A percentile compares a stretch with the other conserved stretches of the same genome.
phyloP scores from a whole-genome alignment of 768 basidiomycete species.

The Epithele typhae region DNA sequence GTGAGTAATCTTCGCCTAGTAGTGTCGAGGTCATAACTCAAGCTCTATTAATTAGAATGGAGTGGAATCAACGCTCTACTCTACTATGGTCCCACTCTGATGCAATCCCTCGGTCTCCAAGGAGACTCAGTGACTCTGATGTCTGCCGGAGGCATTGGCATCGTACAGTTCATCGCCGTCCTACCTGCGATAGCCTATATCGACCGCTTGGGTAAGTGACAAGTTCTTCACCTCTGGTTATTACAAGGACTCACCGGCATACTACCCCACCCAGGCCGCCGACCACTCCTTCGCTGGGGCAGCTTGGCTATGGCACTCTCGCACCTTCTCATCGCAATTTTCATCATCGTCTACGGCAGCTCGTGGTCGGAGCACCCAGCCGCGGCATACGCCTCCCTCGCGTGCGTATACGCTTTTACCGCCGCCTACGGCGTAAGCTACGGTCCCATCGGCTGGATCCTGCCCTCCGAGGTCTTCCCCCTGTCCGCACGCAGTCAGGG shows the following conservation, averaged over 20 bases:
- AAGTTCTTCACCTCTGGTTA: background rate
- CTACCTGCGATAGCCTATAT: conserved; percentile 70
- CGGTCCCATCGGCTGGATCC: conserved; percentile 80
- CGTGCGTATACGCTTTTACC: conserved; percentile 72
- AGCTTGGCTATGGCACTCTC: conserved; percentile 60
- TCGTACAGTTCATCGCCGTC: conserved; percentile 74
- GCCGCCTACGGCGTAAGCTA: conserved; percentile 73
- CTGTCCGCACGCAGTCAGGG: conserved; percentile 76
- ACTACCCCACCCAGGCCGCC: conserved; percentile 50
- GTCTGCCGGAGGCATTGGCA: conserved; percentile 75
- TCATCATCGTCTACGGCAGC: conserved; percentile 51
- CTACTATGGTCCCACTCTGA: conserved; percentile 76
- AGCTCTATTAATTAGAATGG: conserved; percentile 57
- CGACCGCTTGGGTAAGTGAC: conserved; percentile 48
- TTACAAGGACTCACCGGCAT: background rate
- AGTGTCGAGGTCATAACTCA: background rate
- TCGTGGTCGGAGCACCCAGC: conserved; percentile 55
- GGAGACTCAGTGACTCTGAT: conserved; percentile 58
- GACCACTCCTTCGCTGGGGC: conserved; percentile 60
- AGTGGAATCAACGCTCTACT: conserved; percentile 81
- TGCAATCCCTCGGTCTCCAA: conserved; percentile 57
- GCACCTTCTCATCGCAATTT: conserved; percentile 58
- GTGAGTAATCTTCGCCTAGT: conserved; percentile 35
- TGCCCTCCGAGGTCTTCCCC: conserved; percentile 82
- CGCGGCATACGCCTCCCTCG: conserved; percentile 69